Conservation (phyloP, 371 early-diverging fungal species). For the Mucor indicus region DNA sequence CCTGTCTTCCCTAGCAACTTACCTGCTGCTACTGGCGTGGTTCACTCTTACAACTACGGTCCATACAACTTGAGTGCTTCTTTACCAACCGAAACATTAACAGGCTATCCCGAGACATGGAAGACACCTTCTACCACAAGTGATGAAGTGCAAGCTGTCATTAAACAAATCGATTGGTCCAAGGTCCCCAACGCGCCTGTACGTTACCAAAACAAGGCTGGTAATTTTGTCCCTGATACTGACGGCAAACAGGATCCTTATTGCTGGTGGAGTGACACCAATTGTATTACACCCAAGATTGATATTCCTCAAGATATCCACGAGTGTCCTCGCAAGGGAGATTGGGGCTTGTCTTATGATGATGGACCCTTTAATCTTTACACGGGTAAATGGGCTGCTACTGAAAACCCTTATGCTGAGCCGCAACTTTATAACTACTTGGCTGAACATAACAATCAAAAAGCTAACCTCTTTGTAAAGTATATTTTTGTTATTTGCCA, state of each 20-base stretch:
- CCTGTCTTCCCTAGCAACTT: constrained; percentile 6
- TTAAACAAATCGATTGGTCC: constrained; percentile 38
- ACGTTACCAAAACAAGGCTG: constrained; percentile 8
- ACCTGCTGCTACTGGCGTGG: constrained; percentile 4
- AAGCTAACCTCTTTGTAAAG: constrained; percentile 34
- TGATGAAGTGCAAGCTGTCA: constrained; percentile 32
- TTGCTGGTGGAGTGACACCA: constrained; percentile 29
- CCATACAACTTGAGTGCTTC: constrained; percentile 5
- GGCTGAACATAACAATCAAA: constrained; percentile 18
- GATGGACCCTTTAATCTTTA: constrained; percentile 30
- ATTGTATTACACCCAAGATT: constrained; percentile 22
- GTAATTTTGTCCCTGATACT: constrained; percentile 14
- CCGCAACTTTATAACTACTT: constrained; percentile 40
- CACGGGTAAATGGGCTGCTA: constrained; percentile 1
- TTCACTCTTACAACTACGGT: constrained; percentile 6
- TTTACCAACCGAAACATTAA: constrained; percentile 2
- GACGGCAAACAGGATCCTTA: constrained; percentile 20
- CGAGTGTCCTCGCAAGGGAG: constrained; percentile 17
- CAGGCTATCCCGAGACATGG: constrained; percentile 41
- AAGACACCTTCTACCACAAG: constrained; percentile 18
- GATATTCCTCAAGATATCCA: constrained; percentile 21
- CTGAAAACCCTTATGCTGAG: constrained; percentile 31
- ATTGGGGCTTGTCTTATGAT: constrained; percentile 32
- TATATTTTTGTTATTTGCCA: constrained; percentile 3
- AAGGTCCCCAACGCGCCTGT: constrained; percentile 36